These are phyloP conservation scores for Neurospora sp. DNA, from an alignment of 495 filamentous ascomycete species.

Conservation along the genomic window DNA sequence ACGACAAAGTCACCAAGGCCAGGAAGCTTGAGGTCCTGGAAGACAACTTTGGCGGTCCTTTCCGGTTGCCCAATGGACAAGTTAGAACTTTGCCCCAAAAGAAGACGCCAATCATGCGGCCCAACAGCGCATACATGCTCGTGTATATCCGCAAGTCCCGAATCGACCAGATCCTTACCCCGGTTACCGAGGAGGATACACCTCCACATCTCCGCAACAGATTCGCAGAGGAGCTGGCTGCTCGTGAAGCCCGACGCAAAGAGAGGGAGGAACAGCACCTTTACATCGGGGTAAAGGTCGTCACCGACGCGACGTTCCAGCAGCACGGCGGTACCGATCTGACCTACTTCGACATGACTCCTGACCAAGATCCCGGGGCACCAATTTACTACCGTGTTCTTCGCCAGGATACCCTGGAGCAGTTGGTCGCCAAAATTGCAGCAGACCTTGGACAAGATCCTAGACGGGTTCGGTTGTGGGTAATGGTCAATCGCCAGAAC, in stretches of 20 bases:
- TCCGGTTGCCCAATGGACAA: conserved; percentile 43
- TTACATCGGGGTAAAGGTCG: conserved; percentile 71
- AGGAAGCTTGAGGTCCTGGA: conserved; percentile 87
- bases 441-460: conserved; percentile 53
- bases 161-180: conserved; percentile 66
- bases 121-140: conserved; percentile 86
- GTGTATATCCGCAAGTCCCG: conserved; percentile 89
- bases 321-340: conserved; percentile 79
- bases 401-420: conserved; percentile 58
- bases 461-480: conserved; percentile 70
- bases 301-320: conserved; percentile 69
- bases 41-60: conserved; percentile 94
- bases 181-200: conserved; percentile 63
- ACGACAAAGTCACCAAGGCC: conserved; percentile 88
- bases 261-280: conserved; percentile 91
- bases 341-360: conserved; percentile 51
- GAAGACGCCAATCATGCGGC: conserved; percentile 40
- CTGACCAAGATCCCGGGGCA: conserved; percentile 44
- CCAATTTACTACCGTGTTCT: conserved; percentile 60
- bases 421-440: conserved; percentile 60
- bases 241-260: conserved; percentile 60
- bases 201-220: conserved; percentile 72
- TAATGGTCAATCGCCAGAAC: conserved; percentile 97
- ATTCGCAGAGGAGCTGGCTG: conserved; percentile 70
- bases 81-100: conserved; percentile 27